Evolutionary conservation across 805 yeast genomes (phyloP).

Genomic region (Phaffomyces thermotolerans): DNA sequence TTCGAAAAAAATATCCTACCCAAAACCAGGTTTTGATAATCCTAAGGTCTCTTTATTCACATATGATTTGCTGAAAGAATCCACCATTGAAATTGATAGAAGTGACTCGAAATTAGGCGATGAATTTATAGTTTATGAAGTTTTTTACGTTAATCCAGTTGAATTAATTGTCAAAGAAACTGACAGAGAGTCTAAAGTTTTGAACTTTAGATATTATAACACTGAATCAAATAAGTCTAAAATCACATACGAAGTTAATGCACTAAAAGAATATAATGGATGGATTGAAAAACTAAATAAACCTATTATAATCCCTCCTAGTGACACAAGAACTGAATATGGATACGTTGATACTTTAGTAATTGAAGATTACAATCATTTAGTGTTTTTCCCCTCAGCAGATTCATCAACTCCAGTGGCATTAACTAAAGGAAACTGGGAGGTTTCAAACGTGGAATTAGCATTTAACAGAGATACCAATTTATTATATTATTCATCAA

Average conservation of each 20-base stretch:
- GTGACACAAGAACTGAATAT: conserved; percentile 30
- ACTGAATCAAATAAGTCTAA: conserved; percentile 24
- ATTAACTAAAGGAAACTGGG: conserved; percentile 81
- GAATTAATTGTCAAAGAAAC: conserved; percentile 49
- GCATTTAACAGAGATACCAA: conserved; percentile 46
- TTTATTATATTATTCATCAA: conserved; percentile 54
- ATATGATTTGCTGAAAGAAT: conserved; percentile 29
- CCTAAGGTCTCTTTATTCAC: conserved; percentile 55
- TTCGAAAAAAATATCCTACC: conserved; percentile 56
- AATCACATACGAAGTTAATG: conserved; percentile 39
- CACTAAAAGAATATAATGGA: conserved; percentile 41
- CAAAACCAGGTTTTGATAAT: conserved; percentile 75
- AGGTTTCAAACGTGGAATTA: conserved; percentile 63
- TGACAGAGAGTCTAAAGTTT: conserved; percentile 57
- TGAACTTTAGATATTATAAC: conserved; percentile 45
- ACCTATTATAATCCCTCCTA: conserved; percentile 48
- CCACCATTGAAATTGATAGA: conserved; percentile 26
- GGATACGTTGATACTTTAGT: conserved; percentile 82
- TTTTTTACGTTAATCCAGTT: conserved; percentile 51
- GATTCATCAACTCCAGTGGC: conserved; percentile 42
- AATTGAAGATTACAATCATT: conserved; percentile 57
- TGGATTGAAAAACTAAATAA: conserved; percentile 74
- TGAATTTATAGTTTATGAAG: conserved; percentile 57
- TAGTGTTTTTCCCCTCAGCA: conserved; percentile 76
- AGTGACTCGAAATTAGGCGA: conserved; percentile 25